Base-by-base conservation (phyloP, 148 eudicot genomes). In the Spergularia marina region DNA sequence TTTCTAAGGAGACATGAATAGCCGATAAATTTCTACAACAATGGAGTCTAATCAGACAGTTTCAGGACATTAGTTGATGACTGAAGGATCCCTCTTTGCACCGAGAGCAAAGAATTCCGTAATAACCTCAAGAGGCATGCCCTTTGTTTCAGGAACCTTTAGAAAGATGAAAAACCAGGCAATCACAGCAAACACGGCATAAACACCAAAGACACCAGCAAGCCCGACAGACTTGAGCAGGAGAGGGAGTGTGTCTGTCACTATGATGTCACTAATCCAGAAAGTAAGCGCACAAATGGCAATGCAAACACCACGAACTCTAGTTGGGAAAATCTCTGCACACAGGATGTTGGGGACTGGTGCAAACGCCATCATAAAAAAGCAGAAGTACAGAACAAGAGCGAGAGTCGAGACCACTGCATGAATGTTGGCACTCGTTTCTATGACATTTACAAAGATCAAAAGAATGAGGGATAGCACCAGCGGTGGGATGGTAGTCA, bases 101-200 rank as follows among this genome's bases (percentile, higher is more conserved):
- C 90, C 90, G 41, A 87, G 80, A 79, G 90, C 83, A 59, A 87
- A 87, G 86, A 87, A 87, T 81, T 85, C 88, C 0, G 84, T 83
- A 34, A 87, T 87, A 17, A 87, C 88, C 82, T 87, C 90, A 14
- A 87, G 85, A 11, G 90, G 90, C 90, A 87, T 87, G 59, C 85
- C 90, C 77, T 87, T 87, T 25, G 90, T 87, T 80, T 87, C 90
- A 1, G 90, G 90, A 64, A 87, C 90, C 78, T 85, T 87, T 58
- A 87, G 69, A 74, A 81, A 87, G 75, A 85, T 83, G 10, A 87
- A 87, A 34, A 85, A 44, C 85, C 86, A 85, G 7, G 90, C 77
- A 23, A 87, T 70, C 36, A 83, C 10, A 59, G 82, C 77, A 40
- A 87, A 80, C 4, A 77, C 79, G 13, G 88, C 90, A 62, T 87